These are phyloP conservation scores for Teratosphaeria viscida DNA, from an alignment of 2,329 filamentous ascomycete species.

Conservation along the genomic window DNA sequence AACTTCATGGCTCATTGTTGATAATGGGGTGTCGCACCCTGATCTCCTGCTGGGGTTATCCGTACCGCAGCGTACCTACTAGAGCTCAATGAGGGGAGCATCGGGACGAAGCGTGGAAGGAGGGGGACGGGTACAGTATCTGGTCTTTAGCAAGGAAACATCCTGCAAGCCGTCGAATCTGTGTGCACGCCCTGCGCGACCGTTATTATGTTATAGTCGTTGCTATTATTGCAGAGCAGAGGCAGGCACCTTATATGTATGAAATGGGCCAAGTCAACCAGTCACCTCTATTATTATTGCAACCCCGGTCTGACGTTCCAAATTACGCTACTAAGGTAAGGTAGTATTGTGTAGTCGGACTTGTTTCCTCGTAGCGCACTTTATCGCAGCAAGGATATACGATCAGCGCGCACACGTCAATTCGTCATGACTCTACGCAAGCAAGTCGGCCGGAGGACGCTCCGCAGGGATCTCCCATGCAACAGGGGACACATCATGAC, in stretches of 20 bases:
- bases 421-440: not conserved
- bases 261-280: not conserved
- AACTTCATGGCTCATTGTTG: slow-evolving; percentile 3
- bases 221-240: not conserved
- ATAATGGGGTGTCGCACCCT: not conserved
- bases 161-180: not conserved
- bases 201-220: not conserved
- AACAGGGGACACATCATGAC: too few species aligned
- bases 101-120: not conserved
- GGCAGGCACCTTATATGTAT: not conserved
- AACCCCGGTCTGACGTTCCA: not conserved
- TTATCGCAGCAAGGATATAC: not conserved
- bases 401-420: not conserved
- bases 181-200: not conserved
- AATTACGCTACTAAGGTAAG: not conserved
- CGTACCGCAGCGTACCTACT: not conserved
- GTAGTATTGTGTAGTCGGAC: not conserved
- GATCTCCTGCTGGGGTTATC: not conserved
- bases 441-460: not conserved
- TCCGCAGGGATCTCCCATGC: not conserved
- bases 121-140: not conserved
- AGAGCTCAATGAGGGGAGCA: not conserved
- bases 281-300: not conserved
- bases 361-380: not conserved
- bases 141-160: not conserved